Percentiles rank a stretch among this genome's conserved stretches.
Evolutionary conservation across 805 yeast genomes (phyloP).

Genomic region (Metschnikowia picachoensis): DNA sequence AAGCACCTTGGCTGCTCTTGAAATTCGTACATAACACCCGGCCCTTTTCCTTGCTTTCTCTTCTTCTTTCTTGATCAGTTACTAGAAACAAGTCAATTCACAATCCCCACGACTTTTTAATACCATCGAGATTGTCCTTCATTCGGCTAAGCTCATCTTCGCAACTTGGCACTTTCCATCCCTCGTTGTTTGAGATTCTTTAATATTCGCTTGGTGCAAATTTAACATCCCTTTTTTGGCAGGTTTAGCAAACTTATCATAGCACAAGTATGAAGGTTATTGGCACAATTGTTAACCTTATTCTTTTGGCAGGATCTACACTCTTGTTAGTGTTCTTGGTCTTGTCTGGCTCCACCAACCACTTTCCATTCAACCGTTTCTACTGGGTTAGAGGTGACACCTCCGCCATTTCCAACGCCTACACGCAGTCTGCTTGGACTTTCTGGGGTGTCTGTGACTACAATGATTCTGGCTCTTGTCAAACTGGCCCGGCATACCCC

Average conservation of each 20-base stretch:
- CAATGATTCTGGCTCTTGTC: slow-evolving; percentile 49
- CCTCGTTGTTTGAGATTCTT: not conserved
- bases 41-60: slow-evolving; percentile 27
- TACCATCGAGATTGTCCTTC: not conserved
- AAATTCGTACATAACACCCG: slow-evolving; percentile 11
- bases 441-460: slow-evolving; percentile 69
- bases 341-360: slow-evolving; percentile 18
- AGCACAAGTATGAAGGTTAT: slow-evolving; percentile 26
- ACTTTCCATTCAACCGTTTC: slow-evolving; percentile 43
- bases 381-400: slow-evolving; percentile 84
- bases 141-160: not conserved
- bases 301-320: slow-evolving; percentile 43
- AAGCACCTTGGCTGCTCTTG: slow-evolving; percentile 10
- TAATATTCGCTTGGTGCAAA: too few relatives aligned
- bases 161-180: not conserved
- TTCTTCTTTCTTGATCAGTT: slow-evolving; percentile 21
- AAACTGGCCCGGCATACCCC: slow-evolving; percentile 72
- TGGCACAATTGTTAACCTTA: slow-evolving; percentile 32
- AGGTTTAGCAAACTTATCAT: not conserved
- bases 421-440: slow-evolving; percentile 68
- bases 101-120: not conserved
- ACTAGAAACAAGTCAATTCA: not conserved
- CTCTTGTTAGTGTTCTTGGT: slow-evolving; percentile 49
- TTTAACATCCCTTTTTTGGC: not conserved
- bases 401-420: slow-evolving; percentile 46